Conservation (phyloP, 768 basidiomycete genomes). For the Russula sp. region DNA sequence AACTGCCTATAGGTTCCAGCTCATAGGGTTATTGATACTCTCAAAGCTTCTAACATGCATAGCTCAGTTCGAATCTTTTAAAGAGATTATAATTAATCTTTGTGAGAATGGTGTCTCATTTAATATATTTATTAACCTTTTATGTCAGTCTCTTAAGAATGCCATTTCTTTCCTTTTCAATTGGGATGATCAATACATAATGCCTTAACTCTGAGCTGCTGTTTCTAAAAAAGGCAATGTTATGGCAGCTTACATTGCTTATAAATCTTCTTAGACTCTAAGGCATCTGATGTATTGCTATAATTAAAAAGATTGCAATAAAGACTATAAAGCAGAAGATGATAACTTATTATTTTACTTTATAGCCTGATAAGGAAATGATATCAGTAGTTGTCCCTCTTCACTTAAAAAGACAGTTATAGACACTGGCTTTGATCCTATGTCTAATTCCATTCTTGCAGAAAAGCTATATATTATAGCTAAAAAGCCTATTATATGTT, state of each 20-base stretch:
- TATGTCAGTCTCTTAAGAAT: conserved; percentile 23
- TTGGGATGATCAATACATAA: conserved; percentile 21
- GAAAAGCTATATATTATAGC: conserved; percentile 48
- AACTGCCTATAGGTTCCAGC: conserved; percentile 33
- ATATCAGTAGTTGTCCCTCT: conserved; percentile 52
- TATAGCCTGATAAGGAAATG: conserved; percentile 65
- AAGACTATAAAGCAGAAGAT: conserved; percentile 22
- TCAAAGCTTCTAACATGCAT: conserved; percentile 49
- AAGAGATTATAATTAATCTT: conserved; percentile 56
- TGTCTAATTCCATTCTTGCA: conserved; percentile 40
- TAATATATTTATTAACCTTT: conserved; percentile 31
- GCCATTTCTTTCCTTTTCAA: conserved; percentile 24
- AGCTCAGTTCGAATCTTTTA: conserved; percentile 42
- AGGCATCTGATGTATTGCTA: conserved; percentile 23
- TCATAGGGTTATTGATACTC: conserved; percentile 44
- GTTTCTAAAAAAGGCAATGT: too few species aligned
- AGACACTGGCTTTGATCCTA: conserved; percentile 52
- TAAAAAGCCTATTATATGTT: conserved; percentile 36
- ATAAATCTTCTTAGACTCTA: conserved; percentile 23
- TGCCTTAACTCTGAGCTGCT: conserved; percentile 24
- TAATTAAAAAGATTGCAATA: conserved; percentile 23
- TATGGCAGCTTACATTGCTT: conserved; percentile 23
- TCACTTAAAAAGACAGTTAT: conserved; percentile 54
- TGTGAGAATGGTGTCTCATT: conserved; percentile 54
- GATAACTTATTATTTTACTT: conserved; percentile 32